A percentile compares a stretch with the other conserved stretches of the same genome.
These are phyloP conservation scores for Umbelopsis vinacea DNA, from an alignment of 192 early-diverging fungal species.

Conservation along the genomic window DNA sequence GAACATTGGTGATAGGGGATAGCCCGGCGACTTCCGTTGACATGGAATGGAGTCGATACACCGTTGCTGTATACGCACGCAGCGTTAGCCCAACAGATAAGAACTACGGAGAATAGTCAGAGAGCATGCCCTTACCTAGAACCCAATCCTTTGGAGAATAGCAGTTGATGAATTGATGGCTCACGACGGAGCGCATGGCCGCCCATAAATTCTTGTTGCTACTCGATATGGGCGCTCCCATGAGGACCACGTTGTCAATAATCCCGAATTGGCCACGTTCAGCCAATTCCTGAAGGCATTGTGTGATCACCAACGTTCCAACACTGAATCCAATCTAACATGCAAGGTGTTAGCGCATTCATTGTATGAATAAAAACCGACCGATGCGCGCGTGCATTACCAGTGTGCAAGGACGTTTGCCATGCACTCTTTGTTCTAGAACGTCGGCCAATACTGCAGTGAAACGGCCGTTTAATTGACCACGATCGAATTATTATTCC, in stretches of 20 bases:
- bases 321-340: constrained; percentile 56
- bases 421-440: constrained; percentile 56
- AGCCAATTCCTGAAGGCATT: constrained; percentile 55
- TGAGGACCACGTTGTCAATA: constrained; percentile 56
- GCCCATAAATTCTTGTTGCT: constrained; percentile 46
- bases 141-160: constrained; percentile 61
- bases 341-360: not conserved
- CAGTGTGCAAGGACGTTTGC: constrained; percentile 56
- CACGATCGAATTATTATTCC: not conserved
- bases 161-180: constrained; percentile 56
- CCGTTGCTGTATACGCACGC: constrained; percentile 30
- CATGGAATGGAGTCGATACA: constrained; percentile 56
- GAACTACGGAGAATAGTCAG: not conserved
- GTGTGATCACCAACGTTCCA: constrained; percentile 61
- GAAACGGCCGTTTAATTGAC: not conserved
- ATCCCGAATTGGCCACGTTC: constrained; percentile 46
- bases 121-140: constrained; percentile 33
- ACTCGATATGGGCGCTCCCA: constrained; percentile 58
- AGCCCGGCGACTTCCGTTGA: constrained; percentile 54
- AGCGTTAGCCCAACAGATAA: no score
- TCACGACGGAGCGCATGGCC: constrained; percentile 42
- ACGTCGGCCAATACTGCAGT: constrained; percentile 58
- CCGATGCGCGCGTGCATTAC: constrained; percentile 25
- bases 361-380: no score
- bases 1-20: constrained; percentile 33